Conservation (phyloP, 1,139 yeast genomes). For the Geotrichum aggregatum region DNA sequence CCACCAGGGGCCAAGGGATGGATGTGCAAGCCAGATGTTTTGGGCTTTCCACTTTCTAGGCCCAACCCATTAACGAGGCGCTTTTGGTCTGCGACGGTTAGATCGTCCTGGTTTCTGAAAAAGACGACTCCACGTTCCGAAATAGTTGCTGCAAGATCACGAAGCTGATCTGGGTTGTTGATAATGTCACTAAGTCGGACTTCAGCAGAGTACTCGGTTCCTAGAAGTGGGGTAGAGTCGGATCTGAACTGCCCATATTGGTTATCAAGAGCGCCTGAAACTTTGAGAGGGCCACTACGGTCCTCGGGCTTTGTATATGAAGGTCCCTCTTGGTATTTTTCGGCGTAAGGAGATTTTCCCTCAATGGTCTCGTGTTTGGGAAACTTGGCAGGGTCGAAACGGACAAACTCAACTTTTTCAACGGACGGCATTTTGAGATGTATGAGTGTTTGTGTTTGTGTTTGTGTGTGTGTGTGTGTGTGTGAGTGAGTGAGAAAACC, state of each 20-base stretch:
- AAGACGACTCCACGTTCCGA: constrained; percentile 66
- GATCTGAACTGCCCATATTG: constrained; percentile 27
- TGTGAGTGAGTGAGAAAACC: too few relatives aligned
- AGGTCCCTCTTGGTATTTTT: constrained; percentile 25
- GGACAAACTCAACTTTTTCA: constrained; percentile 10
- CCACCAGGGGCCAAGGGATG: constrained; percentile 38
- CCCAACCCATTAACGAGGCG: constrained; percentile 57
- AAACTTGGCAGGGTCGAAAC: constrained; percentile 15
- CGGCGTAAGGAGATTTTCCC: constrained; percentile 33
- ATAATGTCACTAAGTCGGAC: constrained; percentile 46
- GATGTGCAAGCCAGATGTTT: constrained; percentile 56
- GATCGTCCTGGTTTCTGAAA: constrained; percentile 57
- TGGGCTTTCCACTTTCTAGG: constrained; percentile 62
- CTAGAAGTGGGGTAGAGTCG: constrained; percentile 34
- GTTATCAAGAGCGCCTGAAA: constrained; percentile 28
- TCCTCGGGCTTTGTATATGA: constrained; percentile 21
- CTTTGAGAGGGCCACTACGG: constrained; percentile 24
- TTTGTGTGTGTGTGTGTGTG: too few relatives aligned
- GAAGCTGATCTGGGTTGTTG: constrained; percentile 45
- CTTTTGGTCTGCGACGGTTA: constrained; percentile 51
- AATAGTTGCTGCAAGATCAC: constrained; percentile 57
- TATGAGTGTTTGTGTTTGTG: too few relatives aligned
- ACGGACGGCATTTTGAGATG: constrained; percentile 3
- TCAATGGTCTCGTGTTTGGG: constrained; percentile 8
- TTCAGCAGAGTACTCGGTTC: constrained; percentile 31